Base-by-base conservation (phyloP, 257 asterid species). In the Nicotiana tomentosiformis region DNA sequence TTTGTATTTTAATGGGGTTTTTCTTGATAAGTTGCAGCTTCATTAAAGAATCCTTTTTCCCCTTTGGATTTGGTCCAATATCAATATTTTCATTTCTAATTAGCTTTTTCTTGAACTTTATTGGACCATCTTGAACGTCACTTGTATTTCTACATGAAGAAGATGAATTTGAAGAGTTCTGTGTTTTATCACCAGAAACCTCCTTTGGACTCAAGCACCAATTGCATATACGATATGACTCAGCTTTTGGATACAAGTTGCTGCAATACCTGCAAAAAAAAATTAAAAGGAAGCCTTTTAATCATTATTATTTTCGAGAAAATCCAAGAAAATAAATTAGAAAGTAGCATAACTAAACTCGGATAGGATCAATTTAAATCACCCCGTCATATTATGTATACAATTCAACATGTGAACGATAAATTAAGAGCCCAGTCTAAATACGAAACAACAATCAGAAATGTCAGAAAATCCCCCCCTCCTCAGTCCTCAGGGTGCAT, bases 201-300 rank as follows among this genome's bases (percentile, higher is more conserved):
- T 82, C 87, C 80, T 86, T 89, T 66, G 62, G 85, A 84, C 72
- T 88, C 4, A 90, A 87, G 84, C 97, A 93, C 97, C 97, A 93
- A 81, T 93, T 93, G 91, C 97, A 93, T 3, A 80, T 69, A 68
- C 81, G 4, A 14, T 91, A 90, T 0, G 89, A 87, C 78, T 88
- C 81, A 6, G 89, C 92, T 83, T 88, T 87, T 8, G 97, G 97
- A 68, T 92, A 93, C 10, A 81, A 39, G 85, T 90, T 91, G 89
- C 97, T 93, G 12, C 97, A 93, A 90, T 93, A 93, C 70, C 97
- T 93, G 87, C 85, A 60, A 49, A 77, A 77, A 11, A 4, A 18
- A 81, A 10, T 39, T 20, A n/a, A 30, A 12, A 12, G 0, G 0
- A 62, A 23, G 18, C 33, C 2, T 26, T 14, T 51, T 51, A 10